phyloP scores from a whole-genome alignment of 257 asterid genomes.

The Anisodus tanguticus region DNA sequence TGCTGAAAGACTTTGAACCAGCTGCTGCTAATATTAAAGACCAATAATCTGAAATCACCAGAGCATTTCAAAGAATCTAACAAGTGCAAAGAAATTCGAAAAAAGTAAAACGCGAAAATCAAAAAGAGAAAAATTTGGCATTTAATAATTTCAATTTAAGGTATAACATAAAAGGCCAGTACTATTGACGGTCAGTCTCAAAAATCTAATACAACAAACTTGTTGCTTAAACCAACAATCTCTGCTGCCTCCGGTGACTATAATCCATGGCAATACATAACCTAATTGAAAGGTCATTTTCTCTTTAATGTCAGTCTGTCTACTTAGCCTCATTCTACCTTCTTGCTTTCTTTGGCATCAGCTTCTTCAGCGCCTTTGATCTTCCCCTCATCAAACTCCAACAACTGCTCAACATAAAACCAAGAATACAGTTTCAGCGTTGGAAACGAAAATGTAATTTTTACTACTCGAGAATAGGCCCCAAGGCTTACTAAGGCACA shows the following conservation, averaged over 20 bases:
- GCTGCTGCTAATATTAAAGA: neutral
- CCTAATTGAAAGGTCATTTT: neutral
- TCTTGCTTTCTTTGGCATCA: constrained; percentile 34
- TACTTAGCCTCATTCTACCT: constrained; percentile 31
- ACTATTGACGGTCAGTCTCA: constrained; percentile 2
- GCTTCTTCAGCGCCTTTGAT: constrained; percentile 8
- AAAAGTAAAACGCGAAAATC: neutral
- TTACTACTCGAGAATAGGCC: neutral
- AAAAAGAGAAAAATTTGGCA: neutral
- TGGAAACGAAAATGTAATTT: neutral
- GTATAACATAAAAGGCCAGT: constrained; percentile 25
- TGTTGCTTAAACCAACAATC: constrained; percentile 18
- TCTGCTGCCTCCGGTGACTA: neutral
- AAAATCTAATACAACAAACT: constrained; percentile 22
- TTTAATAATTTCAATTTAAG: neutral
- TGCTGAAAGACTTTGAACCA: neutral
- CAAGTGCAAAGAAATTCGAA: neutral
- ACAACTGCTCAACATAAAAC: constrained; percentile 28
- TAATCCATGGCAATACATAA: neutral
- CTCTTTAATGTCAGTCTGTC: constrained; percentile 19
- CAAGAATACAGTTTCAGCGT: neutral
- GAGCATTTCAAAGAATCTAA: neutral
- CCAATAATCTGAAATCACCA: neutral
- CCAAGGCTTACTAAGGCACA: neutral
- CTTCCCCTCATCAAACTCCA: constrained; percentile 41